A percentile compares a stretch with the other conserved stretches of the same genome.
Evolutionary conservation across 768 basidiomycete species (phyloP).

Genomic region (Botryobasidium botryosum): DNA sequence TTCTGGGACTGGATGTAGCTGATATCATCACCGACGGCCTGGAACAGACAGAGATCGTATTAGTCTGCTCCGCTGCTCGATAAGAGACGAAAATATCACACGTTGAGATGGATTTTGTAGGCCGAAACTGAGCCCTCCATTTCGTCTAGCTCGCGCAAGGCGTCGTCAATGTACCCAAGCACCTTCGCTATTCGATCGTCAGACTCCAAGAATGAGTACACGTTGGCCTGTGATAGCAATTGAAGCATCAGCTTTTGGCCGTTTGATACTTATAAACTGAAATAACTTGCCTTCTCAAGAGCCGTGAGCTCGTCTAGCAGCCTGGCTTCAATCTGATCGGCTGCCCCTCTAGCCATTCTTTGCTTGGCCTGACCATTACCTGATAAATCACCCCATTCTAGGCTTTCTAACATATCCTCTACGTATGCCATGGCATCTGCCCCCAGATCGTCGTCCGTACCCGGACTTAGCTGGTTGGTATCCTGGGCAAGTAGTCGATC

Average conservation of each 20-base stretch:
- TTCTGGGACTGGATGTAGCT: constrained; percentile 92
- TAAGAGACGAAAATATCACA: constrained; percentile 23
- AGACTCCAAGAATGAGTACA: constrained; percentile 92
- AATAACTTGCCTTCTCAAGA: constrained; percentile 63
- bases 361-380: constrained; percentile 1
- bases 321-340: constrained; percentile 83
- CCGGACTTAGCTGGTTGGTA: constrained; percentile 15
- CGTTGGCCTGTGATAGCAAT: constrained; percentile 52
- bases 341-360: constrained; percentile 43
- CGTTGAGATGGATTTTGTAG: constrained; percentile 94
- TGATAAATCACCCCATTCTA: constrained; percentile 59
- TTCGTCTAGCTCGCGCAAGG: constrained; percentile 70
- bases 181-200: constrained; percentile 83
- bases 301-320: constrained; percentile 82
- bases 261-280: not conserved
- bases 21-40: constrained; percentile 95
- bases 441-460: constrained; percentile 41
- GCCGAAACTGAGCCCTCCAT: constrained; percentile 82
- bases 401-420: constrained; percentile 97
- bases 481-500: constrained; percentile 46
- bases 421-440: constrained; percentile 74
- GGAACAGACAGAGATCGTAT: not conserved
- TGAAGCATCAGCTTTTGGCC: not conserved
- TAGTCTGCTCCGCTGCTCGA: constrained; percentile 11
- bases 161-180: constrained; percentile 77